Conservation (phyloP, 2,329 filamentous ascomycete species). For the Fusarium coffeatum region DNA sequence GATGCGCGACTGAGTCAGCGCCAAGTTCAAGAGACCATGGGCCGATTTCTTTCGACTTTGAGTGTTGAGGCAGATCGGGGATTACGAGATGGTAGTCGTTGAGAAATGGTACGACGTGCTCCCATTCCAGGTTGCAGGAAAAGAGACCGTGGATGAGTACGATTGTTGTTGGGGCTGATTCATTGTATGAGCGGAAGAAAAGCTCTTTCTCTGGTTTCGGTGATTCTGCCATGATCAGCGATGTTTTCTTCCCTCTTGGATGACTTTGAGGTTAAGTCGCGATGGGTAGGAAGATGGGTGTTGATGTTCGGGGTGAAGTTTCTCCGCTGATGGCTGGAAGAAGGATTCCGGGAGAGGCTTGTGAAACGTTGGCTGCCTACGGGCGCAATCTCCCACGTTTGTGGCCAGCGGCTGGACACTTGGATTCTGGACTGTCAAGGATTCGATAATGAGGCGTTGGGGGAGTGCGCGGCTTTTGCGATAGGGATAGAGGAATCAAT, state of each 20-base stretch:
- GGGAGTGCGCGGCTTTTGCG: not conserved
- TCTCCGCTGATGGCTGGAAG: not conserved
- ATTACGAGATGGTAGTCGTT: constrained; percentile 54
- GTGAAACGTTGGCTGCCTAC: constrained; percentile 2
- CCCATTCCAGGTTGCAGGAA: constrained; percentile 52
- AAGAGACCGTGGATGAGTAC: constrained; percentile 51
- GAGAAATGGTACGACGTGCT: constrained; percentile 51
- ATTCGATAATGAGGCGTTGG: not conserved
- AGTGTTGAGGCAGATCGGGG: constrained; percentile 55
- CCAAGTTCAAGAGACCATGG: constrained; percentile 48
- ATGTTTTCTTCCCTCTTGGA: rapidly evolving
- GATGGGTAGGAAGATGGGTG: not conserved
- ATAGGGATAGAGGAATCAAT: not conserved
- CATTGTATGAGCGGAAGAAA: constrained; percentile 34
- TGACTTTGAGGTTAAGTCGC: too few relatives aligned
- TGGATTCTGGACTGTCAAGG: not conserved
- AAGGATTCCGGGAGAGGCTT: not conserved
- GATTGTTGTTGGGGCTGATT: constrained; percentile 45
- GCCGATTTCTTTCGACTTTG: constrained; percentile 48
- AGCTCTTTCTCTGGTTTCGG: not conserved
- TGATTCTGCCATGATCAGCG: not conserved
- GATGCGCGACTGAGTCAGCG: constrained; percentile 49
- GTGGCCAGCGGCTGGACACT: not conserved
- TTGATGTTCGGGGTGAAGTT: not conserved
- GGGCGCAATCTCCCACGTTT: not conserved